Base-by-base conservation (phyloP, 2,329 filamentous ascomycete genomes). In the Lecanicillium sp. region DNA sequence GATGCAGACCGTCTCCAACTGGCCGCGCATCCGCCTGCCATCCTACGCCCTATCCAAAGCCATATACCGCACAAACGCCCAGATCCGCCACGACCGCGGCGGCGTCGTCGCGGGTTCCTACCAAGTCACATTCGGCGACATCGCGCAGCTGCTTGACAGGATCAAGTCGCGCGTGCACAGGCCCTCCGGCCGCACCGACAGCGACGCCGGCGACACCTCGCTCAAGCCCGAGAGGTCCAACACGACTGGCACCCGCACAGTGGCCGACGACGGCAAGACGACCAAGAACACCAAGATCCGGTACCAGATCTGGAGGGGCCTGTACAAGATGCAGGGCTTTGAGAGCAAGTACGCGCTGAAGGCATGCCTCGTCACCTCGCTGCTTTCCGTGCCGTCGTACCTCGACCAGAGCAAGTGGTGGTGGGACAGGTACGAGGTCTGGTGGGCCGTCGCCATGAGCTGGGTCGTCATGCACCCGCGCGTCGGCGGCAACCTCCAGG, bases 321-420 rank as follows among this genome's bases (percentile, higher is more conserved):
- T 80, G 9, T 74, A 78, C 52, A 67, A 71, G 7, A 54, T 80
- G 1, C 78, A 81, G 52, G 77, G 77, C 0, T 80, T 79, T 41
- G 78, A 81, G 54, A 74, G 72, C 38, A 69, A 72, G 36, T 81
- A 79, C 55, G 77, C 77, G 10, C 65, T 81, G 37, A 81, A 81
- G 57, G 74, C 77, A 9, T 71, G 71, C 17, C 56, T 77, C 6
- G 66, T 76, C 14, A 78, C 70, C 2, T 71, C 71, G 1, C 57
- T 78, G 0, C 61, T 81, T 4, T 70, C 78, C 0, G 60, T 80
- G 17, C 78, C 78, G 5, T 75, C 74, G 3, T 81, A 77, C 68
- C 57, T 79, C 2, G 49, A 58, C 6, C 53, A 62, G 10, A 69
- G 68, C 47, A 61, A 66, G 32, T 53, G 44, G 2, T 81, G 78